A percentile compares a stretch with the other conserved stretches of the same genome.
phyloP scores from a whole-genome alignment of 495 filamentous ascomycete species.

The Penicillium verhagenii region DNA sequence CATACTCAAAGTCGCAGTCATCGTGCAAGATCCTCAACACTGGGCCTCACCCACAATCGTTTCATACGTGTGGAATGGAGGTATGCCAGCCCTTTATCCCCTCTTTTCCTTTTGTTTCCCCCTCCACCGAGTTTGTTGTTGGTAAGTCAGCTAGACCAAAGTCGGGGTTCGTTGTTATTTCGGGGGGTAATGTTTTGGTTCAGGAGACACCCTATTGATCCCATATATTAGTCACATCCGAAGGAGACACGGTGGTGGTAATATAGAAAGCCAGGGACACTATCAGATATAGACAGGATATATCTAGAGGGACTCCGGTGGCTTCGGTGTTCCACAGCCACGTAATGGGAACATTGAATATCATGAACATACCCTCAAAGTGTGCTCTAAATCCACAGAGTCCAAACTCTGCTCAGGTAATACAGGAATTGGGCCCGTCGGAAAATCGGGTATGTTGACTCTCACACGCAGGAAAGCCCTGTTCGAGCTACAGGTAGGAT shows the following conservation, averaged over 20 bases:
- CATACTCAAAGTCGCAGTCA: conserved; percentile 53
- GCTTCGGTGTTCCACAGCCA: conserved; percentile 22
- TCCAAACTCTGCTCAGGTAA: not conserved
- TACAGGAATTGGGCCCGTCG: not conserved
- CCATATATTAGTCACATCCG: not conserved
- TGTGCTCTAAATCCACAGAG: conserved; percentile 19
- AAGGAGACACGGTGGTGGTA: not conserved
- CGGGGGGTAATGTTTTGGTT: not conserved
- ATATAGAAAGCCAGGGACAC: not conserved
- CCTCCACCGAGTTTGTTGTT: conserved; percentile 20
- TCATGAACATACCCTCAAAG: conserved; percentile 28
- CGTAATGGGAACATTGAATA: conserved; percentile 15
- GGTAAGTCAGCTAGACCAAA: conserved; percentile 9
- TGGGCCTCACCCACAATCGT: conserved; percentile 35
- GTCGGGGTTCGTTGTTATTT: conserved; percentile 1
- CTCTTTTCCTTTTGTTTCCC: conserved; percentile 15
- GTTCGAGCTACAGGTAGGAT: conserved; percentile 1
- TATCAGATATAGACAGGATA: not conserved
- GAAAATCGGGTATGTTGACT: not conserved
- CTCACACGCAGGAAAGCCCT: conserved; percentile 4
- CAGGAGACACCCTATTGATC: not conserved
- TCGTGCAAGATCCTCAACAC: conserved; percentile 36
- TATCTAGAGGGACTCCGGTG: not conserved
- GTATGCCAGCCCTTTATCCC: conserved; percentile 11
- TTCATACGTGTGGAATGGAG: conserved; percentile 13